Conservation (phyloP, 1,284 basidiomycete genomes). For the Laetiporus sulphureus region DNA sequence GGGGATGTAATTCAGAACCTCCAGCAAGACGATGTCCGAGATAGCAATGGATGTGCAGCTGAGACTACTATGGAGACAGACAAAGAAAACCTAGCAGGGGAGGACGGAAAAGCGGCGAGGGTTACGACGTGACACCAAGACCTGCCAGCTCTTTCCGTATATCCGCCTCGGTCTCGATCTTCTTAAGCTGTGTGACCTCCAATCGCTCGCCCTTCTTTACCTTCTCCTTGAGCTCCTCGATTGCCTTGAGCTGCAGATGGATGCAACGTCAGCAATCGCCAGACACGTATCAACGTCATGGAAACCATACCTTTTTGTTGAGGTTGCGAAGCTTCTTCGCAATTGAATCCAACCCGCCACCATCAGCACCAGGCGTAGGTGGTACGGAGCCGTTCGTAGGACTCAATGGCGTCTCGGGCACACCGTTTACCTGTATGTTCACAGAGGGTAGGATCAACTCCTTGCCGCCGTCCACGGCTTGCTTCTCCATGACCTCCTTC, state of each 20-base stretch:
- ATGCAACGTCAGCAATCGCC: constrained; percentile 6
- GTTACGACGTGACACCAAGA: constrained; percentile 29
- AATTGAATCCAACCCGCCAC: constrained; percentile 56
- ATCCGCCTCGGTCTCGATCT: constrained; percentile 85
- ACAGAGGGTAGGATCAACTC: too few species aligned
- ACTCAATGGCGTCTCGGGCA: constrained; percentile 18
- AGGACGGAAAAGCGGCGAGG: background rate
- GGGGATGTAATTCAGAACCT: too few species aligned
- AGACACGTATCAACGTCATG: background rate
- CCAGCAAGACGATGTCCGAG: too few species aligned
- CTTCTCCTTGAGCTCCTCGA: constrained; percentile 92
- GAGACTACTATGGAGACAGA: background rate
- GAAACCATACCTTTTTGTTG: constrained; percentile 70
- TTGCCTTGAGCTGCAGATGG: constrained; percentile 75
- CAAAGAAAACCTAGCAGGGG: constrained; percentile 1
- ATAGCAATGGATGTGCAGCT: too few species aligned
- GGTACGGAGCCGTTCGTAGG: constrained; percentile 36
- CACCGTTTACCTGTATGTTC: constrained; percentile 26
- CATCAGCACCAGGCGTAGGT: constrained; percentile 52
- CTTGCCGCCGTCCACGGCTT: constrained; percentile 27
- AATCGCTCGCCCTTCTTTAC: constrained; percentile 81
- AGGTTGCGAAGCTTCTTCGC: constrained; percentile 92
- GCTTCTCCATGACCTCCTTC: constrained; percentile 15
- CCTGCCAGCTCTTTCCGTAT: constrained; percentile 73
- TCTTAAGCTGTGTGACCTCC: constrained; percentile 91